Evolutionary conservation across 495 filamentous ascomycete species (phyloP).

Genomic region (Daldinia decipiens): DNA sequence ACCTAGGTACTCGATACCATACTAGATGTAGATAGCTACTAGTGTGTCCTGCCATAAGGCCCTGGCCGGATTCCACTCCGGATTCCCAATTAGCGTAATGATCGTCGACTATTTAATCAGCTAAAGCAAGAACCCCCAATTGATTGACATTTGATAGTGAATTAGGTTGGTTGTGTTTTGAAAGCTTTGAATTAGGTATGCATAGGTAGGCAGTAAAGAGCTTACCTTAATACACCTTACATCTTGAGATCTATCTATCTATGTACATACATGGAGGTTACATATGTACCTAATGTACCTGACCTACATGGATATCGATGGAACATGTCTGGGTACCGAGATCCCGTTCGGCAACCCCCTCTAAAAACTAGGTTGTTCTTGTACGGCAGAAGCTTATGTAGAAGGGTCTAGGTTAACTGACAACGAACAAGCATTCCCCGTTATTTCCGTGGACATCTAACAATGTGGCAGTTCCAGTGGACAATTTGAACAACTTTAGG

Average conservation of each 20-base stretch:
- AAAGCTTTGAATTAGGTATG: neutral
- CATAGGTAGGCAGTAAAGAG: neutral
- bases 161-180: conserved; percentile 19
- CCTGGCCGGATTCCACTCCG: conserved; percentile 26
- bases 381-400: conserved; percentile 13
- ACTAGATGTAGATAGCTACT: neutral
- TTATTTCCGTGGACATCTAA: conserved; percentile 8
- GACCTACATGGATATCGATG: too few relatives aligned
- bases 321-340: neutral
- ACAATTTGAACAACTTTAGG: neutral
- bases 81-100: conserved; percentile 20
- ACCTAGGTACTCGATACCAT: conserved; percentile 18
- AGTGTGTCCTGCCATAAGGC: conserved; percentile 11
- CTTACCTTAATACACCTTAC: neutral
- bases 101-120: conserved; percentile 25
- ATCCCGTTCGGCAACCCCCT: conserved; percentile 12
- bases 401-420: conserved; percentile 18
- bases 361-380: neutral
- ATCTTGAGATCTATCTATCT: too few relatives aligned
- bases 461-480: neutral
- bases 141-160: conserved; percentile 21
- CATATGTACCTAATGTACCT: too few relatives aligned
- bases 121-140: conserved; percentile 24
- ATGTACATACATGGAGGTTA: too few relatives aligned
- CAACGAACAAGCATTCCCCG: conserved; percentile 15